Evolutionary conservation across 352 stramenopile genomes (phyloP).

Genomic region (Nothophytophthora sp.): DNA sequence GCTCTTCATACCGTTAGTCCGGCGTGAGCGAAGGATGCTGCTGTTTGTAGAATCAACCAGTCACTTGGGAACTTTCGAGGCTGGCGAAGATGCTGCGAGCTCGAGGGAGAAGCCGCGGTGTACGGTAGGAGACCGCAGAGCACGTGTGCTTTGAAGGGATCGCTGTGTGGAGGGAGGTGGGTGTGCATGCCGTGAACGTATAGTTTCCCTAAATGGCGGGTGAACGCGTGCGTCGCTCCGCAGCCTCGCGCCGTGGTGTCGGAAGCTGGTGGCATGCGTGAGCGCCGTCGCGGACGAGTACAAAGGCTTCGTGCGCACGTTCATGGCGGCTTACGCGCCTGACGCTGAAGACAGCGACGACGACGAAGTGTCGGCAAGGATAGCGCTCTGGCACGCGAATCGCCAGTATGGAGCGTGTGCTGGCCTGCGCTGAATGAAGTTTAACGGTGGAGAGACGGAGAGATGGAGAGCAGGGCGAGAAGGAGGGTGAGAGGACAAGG

Average conservation of each 20-base stretch:
- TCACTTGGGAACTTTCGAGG: neutral
- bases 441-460: too few species aligned
- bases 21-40: too few species aligned
- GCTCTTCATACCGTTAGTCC: too few species aligned
- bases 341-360: conserved; percentile 5
- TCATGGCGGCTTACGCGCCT: conserved; percentile 12
- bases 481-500: too few species aligned
- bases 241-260: conserved; percentile 8
- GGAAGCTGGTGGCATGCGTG: conserved; percentile 6
- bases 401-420: too few species aligned
- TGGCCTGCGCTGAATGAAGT: too few species aligned
- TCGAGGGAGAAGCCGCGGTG: neutral
- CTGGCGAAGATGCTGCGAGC: neutral
- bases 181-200: neutral
- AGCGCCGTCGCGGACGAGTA: conserved; percentile 8
- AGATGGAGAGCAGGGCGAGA: too few species aligned
- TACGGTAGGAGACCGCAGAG: too few species aligned
- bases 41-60: neutral
- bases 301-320: conserved; percentile 15
- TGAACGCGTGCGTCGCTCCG: neutral
- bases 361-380: too few species aligned
- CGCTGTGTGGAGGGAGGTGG: neutral
- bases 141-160: too few species aligned
- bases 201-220: neutral
- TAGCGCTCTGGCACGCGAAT: too few species aligned